These are phyloP conservation scores for Colletotrichum sp. DNA, from an alignment of 2,329 filamentous ascomycete genomes.

Conservation along the genomic window DNA sequence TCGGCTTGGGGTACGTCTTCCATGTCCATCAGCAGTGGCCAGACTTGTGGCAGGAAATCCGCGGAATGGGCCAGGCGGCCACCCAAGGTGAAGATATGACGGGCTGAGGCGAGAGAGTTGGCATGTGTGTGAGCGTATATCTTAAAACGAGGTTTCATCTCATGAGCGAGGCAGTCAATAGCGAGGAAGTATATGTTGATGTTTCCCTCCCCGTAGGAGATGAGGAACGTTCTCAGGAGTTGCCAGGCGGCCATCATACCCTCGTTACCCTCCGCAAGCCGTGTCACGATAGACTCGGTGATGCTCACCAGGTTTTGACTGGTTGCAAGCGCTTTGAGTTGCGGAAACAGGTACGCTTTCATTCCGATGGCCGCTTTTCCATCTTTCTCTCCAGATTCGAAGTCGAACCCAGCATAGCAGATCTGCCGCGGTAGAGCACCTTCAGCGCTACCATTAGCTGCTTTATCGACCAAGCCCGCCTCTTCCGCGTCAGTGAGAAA, in stretches of 20 bases:
- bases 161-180: neutral
- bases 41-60: neutral
- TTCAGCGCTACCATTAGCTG: neutral
- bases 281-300: neutral
- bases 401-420: neutral
- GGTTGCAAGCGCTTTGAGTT: slow-evolving; percentile 5
- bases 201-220: neutral
- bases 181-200: neutral
- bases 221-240: neutral
- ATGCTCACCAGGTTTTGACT: neutral
- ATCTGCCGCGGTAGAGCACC: neutral
- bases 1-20: neutral
- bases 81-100: neutral
- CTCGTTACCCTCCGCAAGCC: neutral
- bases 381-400: neutral
- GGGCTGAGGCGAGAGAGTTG: neutral
- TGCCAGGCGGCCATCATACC: neutral
- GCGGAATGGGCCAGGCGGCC: neutral
- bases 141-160: neutral
- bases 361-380: neutral
- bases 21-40: neutral
- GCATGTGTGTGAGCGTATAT: neutral
- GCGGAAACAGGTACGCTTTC: slow-evolving; percentile 10
- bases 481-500: neutral
- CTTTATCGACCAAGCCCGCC: neutral